Conservation (phyloP, 2,329 filamentous ascomycete species). For the Colletotrichum limetticola region DNA sequence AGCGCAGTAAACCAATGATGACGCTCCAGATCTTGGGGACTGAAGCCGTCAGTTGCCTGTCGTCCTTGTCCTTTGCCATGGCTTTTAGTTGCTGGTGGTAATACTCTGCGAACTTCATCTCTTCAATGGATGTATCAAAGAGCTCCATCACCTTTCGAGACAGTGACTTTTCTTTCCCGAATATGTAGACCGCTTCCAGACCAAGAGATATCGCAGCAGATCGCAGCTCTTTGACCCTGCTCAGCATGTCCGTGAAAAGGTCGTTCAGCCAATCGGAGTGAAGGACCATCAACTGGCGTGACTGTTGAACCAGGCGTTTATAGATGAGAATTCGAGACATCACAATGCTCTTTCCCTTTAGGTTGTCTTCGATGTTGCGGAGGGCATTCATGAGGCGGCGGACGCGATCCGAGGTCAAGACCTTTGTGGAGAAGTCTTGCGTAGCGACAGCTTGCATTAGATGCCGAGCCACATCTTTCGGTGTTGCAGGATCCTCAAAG, state of each 20-base stretch:
- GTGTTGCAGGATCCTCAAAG: conserved; percentile 73
- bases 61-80: conserved; percentile 74
- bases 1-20: conserved; percentile 81
- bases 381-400: conserved; percentile 77
- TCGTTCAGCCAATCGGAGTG: conserved; percentile 85
- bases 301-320: conserved; percentile 78
- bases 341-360: conserved; percentile 84
- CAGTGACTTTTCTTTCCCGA: conserved; percentile 76
- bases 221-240: conserved; percentile 80
- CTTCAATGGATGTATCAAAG: conserved; percentile 67
- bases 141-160: conserved; percentile 75
- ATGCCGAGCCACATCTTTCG: conserved; percentile 83
- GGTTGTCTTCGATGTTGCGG: conserved; percentile 76
- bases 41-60: conserved; percentile 59
- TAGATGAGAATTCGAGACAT: conserved; percentile 84
- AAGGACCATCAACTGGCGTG: conserved; percentile 74
- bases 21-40: conserved; percentile 93
- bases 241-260: conserved; percentile 84
- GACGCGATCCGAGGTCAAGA: conserved; percentile 78
- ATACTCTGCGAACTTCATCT: conserved; percentile 74
- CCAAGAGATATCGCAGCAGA: conserved; percentile 79
- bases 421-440: conserved; percentile 80
- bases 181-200: conserved; percentile 72
- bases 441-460: conserved; percentile 84
- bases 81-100: conserved; percentile 73